Base-by-base conservation (phyloP, 306 rosid genomes). In the Biancaea sappan region DNA sequence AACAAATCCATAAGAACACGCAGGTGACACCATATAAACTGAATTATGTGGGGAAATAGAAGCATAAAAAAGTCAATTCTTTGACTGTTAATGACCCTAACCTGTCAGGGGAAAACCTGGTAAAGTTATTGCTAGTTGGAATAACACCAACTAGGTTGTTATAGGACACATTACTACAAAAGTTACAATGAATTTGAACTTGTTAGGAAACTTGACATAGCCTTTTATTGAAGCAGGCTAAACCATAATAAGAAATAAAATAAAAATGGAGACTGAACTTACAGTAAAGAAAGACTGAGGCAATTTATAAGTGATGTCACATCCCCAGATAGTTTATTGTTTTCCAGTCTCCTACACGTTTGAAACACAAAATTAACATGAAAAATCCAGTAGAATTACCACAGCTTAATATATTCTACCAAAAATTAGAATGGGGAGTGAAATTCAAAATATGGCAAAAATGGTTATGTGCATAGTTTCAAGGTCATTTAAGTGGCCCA, bases 81-180 rank as follows among this genome's bases (percentile, higher is more conserved):
- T 62, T n/a, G 22, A n/a, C 19, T 24, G 32, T 15, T 7, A 40
- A 68, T 65, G 57, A 44, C 18, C 56, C 88, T 73, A 54, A 92
- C 99, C 99, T 92, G 80, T 92, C 94, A 1, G 88, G 79, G 4
- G 94, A 75, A 70, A 95, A 95, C 87, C 96, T 87, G 35, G 98
- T 79, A 85, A 95, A 95, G 84, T 95, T 95, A 72, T 92, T 90
- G 79, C 78, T 85, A 8, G 92, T 88, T 24, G 99, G 99, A 80
- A 95, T 87, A 54, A 86, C 85, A 72, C 99, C 99, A n/a, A 31
- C 91, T 34, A 95, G 78, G 32, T 86, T 76, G 88, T 95, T 95
- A 50, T 87, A 90, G 28, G 99, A 95, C 35, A 95, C 97, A 75
- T 95, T 92, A 54, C 99, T 95, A 82, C 76, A 84, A 67, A 54